Evolutionary conservation across 352 stramenopile species (phyloP).

Genomic region (Pythium monospermum): DNA sequence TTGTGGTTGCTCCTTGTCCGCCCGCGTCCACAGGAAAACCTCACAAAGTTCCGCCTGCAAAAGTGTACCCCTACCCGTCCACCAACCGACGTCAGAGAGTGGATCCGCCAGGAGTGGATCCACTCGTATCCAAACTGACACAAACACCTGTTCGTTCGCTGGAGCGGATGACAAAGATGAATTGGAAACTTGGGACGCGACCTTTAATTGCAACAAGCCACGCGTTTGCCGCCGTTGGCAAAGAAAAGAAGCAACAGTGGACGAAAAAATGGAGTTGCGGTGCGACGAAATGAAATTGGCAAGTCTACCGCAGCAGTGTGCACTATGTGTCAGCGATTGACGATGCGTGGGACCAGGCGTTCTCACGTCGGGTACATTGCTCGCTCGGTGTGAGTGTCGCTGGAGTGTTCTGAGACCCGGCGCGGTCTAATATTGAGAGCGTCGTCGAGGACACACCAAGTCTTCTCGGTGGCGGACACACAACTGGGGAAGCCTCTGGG

Average conservation of each 20-base stretch:
- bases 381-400: too few species aligned
- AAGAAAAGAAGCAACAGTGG: too few species aligned
- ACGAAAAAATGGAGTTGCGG: neutral
- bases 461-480: slow-evolving; percentile 13
- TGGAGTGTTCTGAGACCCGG: slow-evolving; percentile 32
- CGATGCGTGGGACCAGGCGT: too few species aligned
- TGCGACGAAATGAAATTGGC: slow-evolving; percentile 17
- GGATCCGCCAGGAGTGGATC: neutral
- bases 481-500: too few species aligned
- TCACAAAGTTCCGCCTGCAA: neutral
- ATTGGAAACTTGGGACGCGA: slow-evolving; percentile 8
- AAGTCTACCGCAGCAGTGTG: neutral
- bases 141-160: neutral
- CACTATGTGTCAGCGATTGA: too few species aligned
- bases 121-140: too few species aligned
- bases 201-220: neutral
- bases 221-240: neutral
- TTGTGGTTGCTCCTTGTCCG: neutral
- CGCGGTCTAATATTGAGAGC: slow-evolving; percentile 26
- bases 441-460: slow-evolving; percentile 7
- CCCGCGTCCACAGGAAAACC: too few species aligned
- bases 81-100: neutral
- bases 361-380: too few species aligned
- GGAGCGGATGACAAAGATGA: neutral
- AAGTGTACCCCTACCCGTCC: neutral